Conservation (phyloP, 1,284 basidiomycete genomes). For the Phlebopus sp. region DNA sequence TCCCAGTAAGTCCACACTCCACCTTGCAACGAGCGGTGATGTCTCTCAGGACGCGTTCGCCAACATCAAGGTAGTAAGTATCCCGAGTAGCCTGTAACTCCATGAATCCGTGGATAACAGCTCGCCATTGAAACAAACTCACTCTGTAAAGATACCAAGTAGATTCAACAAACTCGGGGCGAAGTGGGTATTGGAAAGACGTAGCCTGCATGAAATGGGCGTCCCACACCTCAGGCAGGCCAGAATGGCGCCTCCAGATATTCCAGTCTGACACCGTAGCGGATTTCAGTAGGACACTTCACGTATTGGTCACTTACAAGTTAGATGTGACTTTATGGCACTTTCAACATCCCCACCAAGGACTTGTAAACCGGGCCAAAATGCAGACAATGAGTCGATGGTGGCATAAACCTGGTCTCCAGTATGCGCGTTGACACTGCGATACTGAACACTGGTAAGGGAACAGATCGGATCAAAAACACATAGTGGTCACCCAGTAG, state of each 20-base stretch:
- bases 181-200: slow-evolving; percentile 79
- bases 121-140: slow-evolving; percentile 24
- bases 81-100: slow-evolving; percentile 82
- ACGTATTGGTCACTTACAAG: slow-evolving; percentile 52
- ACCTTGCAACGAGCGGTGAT: slow-evolving; percentile 73
- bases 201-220: slow-evolving; percentile 72
- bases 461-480: not conserved
- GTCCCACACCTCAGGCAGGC: slow-evolving; percentile 88
- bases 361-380: slow-evolving; percentile 88
- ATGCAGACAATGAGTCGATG: slow-evolving; percentile 83
- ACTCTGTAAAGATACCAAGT: slow-evolving; percentile 93
- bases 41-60: slow-evolving; percentile 80
- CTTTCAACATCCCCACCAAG: slow-evolving; percentile 87
- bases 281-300: slow-evolving; percentile 1
- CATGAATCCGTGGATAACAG: slow-evolving; percentile 2
- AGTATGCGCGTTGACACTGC: slow-evolving; percentile 73
- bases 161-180: slow-evolving; percentile 91
- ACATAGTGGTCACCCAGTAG: slow-evolving; percentile 63
- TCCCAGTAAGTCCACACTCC: slow-evolving; percentile 80
- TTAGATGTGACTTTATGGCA: slow-evolving; percentile 82
- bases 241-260: slow-evolving; percentile 81
- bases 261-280: slow-evolving; percentile 72
- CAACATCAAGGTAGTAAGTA: slow-evolving; percentile 87
- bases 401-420: slow-evolving; percentile 69
- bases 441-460: slow-evolving; percentile 52